Percentiles rank a stretch among this genome's conserved stretches.
These are phyloP conservation scores for Trichoderma sp. DNA, from an alignment of 2,329 filamentous ascomycete genomes.

Conservation along the genomic window DNA sequence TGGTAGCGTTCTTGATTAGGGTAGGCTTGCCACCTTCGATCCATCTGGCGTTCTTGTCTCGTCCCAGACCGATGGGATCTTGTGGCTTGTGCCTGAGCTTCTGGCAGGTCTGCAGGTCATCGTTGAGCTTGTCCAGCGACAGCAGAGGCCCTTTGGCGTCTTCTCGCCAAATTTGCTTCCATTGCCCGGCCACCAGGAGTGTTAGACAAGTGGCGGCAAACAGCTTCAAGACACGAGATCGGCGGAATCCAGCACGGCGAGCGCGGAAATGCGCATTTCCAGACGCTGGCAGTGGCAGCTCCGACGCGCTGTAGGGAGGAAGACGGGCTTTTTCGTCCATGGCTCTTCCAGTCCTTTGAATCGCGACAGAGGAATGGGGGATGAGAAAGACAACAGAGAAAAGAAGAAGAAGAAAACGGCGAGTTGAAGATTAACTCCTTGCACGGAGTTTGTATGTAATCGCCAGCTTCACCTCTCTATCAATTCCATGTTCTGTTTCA, in stretches of 20 bases:
- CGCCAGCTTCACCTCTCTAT: not conserved
- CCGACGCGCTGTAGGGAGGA: conserved; percentile 44
- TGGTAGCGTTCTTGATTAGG: conserved; percentile 63
- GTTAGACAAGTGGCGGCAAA: conserved; percentile 47
- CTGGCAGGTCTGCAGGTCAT: conserved; percentile 55
- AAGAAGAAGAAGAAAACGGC: not conserved
- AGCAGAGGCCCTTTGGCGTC: conserved; percentile 37
- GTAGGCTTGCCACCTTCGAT: conserved; percentile 57
- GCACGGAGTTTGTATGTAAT: not conserved
- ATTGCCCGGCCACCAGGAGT: conserved; percentile 52
- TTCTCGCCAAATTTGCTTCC: conserved; percentile 40
- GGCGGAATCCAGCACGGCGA: conserved; percentile 35
- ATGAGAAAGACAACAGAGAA: not conserved
- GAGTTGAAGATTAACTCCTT: not conserved
- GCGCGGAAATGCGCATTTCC: conserved; percentile 23
- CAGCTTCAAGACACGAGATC: conserved; percentile 44
- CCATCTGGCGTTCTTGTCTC: conserved; percentile 60
- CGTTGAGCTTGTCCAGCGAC: conserved; percentile 51
- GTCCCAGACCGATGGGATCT: conserved; percentile 55
- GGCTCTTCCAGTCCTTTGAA: not conserved
- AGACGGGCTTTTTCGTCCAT: conserved; percentile 44
- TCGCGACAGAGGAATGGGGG: not conserved
- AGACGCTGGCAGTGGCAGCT: conserved; percentile 27
- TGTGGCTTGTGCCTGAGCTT: conserved; percentile 53
- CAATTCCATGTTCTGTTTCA: not conserved